Evolutionary conservation across 108 stramenopile genomes (phyloP), one percentile per base, ranked within the genome.

Genomic region (Fragilaria radians): DNA sequence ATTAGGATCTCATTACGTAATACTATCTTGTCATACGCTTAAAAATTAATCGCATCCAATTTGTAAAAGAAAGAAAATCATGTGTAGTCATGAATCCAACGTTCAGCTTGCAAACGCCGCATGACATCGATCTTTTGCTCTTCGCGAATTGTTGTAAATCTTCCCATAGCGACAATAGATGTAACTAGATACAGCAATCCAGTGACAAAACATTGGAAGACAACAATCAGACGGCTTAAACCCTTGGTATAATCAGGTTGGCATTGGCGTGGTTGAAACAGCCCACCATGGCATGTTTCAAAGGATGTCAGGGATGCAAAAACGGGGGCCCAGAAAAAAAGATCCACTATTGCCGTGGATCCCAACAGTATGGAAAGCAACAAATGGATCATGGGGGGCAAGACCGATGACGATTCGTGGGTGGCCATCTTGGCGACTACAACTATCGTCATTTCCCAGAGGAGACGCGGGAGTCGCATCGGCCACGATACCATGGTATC

Each of bases 241-340:
- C 71, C 65, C 48, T 72, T 67, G 26, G 52, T 50, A 46, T 62
- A 62, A 32, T 67, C 66, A 21, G 60, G 17, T 22, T 24, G 46
- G 28, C 71, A 66, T 32, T 34, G 54, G 31, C 30, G 19, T 34
- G 63, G 69, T 27, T 53, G 61, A 7, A 62, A 45, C n/a, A 61
- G 23, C 7, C 51, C 50, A 2, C 67, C 67, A 1, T 28, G 36
- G 30, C 70, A 71, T 31, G 70, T 65, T 60, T 65, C 64, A 34
- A 71, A 71, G 32, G 28, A 31, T 7, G 71, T 65, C 25, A 61
- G 51, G 0, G 36, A 27, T 14, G 64, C 64, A 32, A 72, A 72
- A 28, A 53, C 28, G n/a, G 71, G 71, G 0, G 64, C 64, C 71
- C 71, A 72, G 5, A 72, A 17, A 32, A 72, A 72, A 22, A 66